Evolutionary conservation across 1,284 basidiomycete species (phyloP), one percentile per base, ranked within the genome.

Genomic region (Hortiboletus rubellus): DNA sequence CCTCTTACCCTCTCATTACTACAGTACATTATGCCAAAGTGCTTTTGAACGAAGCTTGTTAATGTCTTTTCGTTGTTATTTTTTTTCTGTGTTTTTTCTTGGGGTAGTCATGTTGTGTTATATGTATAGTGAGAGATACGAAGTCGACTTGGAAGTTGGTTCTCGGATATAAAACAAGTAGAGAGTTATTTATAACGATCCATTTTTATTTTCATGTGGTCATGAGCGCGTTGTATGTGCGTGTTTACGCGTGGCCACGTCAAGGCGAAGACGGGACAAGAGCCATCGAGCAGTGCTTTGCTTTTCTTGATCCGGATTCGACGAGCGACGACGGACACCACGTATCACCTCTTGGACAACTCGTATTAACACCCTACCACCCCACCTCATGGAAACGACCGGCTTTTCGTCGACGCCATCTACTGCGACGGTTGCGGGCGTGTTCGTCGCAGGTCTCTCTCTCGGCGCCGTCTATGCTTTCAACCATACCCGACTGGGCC

Each of bases 181-280:
- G 18, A 2, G 14, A 36, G 36, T 52, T 48, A 52, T 52, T 52
- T 52, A 52, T 52, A 15, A 31, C 17, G 11, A 34, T 37, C 9
- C 15, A 17, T 43, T n/a, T n/a, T n/a, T 30, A 14, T 44, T 30
- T 27, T 36, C 7, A 15, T 36, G 6, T 34, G 11, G 5, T 34
- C 17, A 14, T 4, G 42, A 27, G 33, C 56, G 62, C 50, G 60
- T 61, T 68, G 63, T 70, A 48, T 67, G 54, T 33, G 9, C 46
- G 1, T 68, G 50, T 71, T 70, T 52, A 69, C 63, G 67, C 47
- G 63, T 56, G 54, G 8, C 43, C 50, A 45, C n/a, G 18, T 40
- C 24, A 34, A 27, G 27, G 27, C 27, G 27, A 27, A 3, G 27
- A 27, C 27, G 27, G 27, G 27, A 27, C 27, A 27, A 27, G 33